phyloP scores from a whole-genome alignment of 441 rosid genomes.

The Pelargonium exstipulatum region DNA sequence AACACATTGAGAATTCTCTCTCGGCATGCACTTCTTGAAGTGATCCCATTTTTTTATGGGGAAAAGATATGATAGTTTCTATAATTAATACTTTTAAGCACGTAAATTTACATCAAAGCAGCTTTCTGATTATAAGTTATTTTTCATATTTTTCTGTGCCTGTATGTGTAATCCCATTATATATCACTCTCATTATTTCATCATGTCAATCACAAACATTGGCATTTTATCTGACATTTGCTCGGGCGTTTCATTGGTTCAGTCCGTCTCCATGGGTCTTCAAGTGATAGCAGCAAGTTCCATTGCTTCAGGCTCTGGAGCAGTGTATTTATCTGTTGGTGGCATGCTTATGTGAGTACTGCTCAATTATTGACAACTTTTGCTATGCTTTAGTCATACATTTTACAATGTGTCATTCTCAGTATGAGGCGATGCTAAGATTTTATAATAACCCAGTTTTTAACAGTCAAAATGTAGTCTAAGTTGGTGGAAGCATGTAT shows the following conservation, averaged over 20 bases:
- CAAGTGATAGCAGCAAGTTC: constrained; percentile 52
- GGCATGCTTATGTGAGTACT: constrained; percentile 65
- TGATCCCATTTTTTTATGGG: not conserved
- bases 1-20: not conserved
- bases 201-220: not conserved
- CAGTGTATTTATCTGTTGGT: constrained; percentile 56
- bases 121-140: not conserved
- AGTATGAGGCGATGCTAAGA: not conserved
- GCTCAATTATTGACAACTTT: not conserved
- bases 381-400: not conserved
- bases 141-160: not conserved
- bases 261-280: constrained; percentile 48
- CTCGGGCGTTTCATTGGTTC: constrained; percentile 21
- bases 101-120: not conserved
- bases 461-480: too few relatives aligned
- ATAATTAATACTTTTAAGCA: not conserved
- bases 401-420: not conserved
- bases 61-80: not conserved
- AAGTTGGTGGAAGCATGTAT: too few relatives aligned
- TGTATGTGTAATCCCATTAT: not conserved
- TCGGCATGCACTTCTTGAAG: not conserved
- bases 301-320: constrained; percentile 36
- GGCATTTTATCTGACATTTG: constrained; percentile 15
- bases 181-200: not conserved
- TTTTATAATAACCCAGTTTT: not conserved